Evolutionary conservation across 1,139 yeast genomes (phyloP), one percentile per base, ranked within the genome.

Genomic region (Kodamaea fungicola): DNA sequence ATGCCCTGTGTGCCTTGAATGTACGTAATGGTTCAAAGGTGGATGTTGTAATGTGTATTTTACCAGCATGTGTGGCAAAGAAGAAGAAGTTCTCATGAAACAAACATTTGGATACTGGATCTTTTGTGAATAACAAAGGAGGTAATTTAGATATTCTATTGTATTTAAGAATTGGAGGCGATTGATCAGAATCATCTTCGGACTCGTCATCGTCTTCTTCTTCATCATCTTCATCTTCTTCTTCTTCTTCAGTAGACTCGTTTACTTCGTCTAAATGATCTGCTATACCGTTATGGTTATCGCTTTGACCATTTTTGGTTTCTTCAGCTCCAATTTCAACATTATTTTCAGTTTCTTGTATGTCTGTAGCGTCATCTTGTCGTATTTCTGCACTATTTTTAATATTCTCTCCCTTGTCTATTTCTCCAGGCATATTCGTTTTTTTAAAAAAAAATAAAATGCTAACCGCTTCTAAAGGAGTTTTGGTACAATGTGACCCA

Each of bases 61-160:
- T 59, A 0, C 98, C 98, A 0, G 94, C 78, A 51, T 92, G 97
- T 1, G 97, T 87, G 1, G 95, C 97, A 64, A 89, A 83, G 10
- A 85, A 78, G 48, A 83, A 77, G 31, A 80, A 70, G 2, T 66
- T 57, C 3, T 80, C 85, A 39, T 75, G 73, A 40, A 84, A 74
- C 10, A 69, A 62, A 44, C 83, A 75, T 0, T 89, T 64, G 1
- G 97, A 86, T 1, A 92, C 74, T 0, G 95, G 85, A 52, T 92
- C 97, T 33, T 76, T 74, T 30, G 61, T 63, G 59, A 89, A 85
- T 49, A 89, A 78, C 12, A 77, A 71, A 1, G 76, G 60, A 0
- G 96, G 94, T 2, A 87, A 68, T 32, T 74, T 71, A 5, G 71
- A 69, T 21, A 88, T 60, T 38, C 97, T 66, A 6, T 85, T 69